Base-by-base conservation (phyloP, 1,284 basidiomycete genomes). In the Puccinia triticina region DNA sequence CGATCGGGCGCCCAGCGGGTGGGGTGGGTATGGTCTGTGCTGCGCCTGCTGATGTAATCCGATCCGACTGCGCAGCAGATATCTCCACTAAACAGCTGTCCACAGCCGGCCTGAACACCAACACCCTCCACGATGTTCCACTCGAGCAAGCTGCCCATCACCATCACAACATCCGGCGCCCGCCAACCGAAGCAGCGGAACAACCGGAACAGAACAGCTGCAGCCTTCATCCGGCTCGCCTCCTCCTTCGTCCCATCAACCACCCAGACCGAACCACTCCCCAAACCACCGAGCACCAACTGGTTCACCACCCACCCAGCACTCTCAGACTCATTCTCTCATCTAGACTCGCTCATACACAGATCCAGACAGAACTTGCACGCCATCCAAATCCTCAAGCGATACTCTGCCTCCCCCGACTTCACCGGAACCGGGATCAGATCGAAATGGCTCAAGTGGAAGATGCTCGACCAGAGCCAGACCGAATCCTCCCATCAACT, bases 251-350 rank as follows among this genome's bases (percentile, higher is more conserved):
- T 71, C 2, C 69, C 69, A 48, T 26, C 55, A n/a, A 48, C 48
- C 26, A 29, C 53, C 23, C 50, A n/a, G 76, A 66, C 21, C 64
- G 32, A 53, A 32, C 64, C 64, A 23, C 32, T 69, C 12, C 77
- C 77, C 12, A 79, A 79, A 59, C 77, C 77, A 50, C 64, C 77
- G 48, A 69, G 64, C 55, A 55, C 77, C 12, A 79, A 79, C 67
- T 79, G 77, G 77, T 79, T 69, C 34, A 71, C 77, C 12, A 69
- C 77, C 37, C 64, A 79, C 59, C 77, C 77, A 18, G 64, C 77
- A 53, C 50, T 79, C 40, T 69, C 77, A 23, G 77, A 79, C 55
- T 79, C 77, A 26, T 59, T 79, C 64, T 57, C 43, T 21, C 32
- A 69, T 55, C 50, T 79, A 12, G 77, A 79, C 40, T 69, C 64